Evolutionary conservation across 2,329 filamentous ascomycete genomes (phyloP), one percentile per base, ranked within the genome.

Genomic region (Talaromyces verruculosus): DNA sequence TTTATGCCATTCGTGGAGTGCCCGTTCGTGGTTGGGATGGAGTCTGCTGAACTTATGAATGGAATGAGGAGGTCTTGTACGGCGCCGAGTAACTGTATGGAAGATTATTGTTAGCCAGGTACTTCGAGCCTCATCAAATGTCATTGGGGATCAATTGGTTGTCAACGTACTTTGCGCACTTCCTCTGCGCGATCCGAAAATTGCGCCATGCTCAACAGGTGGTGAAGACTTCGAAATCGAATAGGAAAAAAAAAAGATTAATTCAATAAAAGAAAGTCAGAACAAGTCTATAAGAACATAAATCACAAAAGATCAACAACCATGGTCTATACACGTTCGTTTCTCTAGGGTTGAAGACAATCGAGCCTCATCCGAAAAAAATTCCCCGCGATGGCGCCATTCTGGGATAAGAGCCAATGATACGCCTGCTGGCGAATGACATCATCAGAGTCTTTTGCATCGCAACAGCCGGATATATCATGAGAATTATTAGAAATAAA

Each of bases 41-140:
- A 47, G 67, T 83, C 81, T 65, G 81, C 80, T 25, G 77, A 72
- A 59, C 73, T 74, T 63, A 83, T 79, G 69, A 82, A 83, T 2
- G 78, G 77, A 39, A 83, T 76, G 11, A 83, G 71, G 53, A 80
- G 79, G 37, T 78, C 74, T 71, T 82, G 72, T 37, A 82, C 79
- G 41, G 79, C 76, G 39, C 71, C 75, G 4, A 79, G 70, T 61
- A 79, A 74, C 79, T 80, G 62, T 11, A 53, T 58, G 13, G 57
- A 28, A n/a, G 58, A 41, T 45, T 4, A 11, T 37, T 5, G 5
- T 57, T 37, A 57, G 53, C 11, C 33, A 39, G 10, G 5, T 25
- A 25, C 33, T 25, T 22, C 5, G 5, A 39, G 33, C 5, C 33
- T 11, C 11, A 15, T 41, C 10, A 55, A 45, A 51, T 17, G 17